Evolutionary conservation across 768 basidiomycete genomes (phyloP).

Genomic region (Boletellus sp.): DNA sequence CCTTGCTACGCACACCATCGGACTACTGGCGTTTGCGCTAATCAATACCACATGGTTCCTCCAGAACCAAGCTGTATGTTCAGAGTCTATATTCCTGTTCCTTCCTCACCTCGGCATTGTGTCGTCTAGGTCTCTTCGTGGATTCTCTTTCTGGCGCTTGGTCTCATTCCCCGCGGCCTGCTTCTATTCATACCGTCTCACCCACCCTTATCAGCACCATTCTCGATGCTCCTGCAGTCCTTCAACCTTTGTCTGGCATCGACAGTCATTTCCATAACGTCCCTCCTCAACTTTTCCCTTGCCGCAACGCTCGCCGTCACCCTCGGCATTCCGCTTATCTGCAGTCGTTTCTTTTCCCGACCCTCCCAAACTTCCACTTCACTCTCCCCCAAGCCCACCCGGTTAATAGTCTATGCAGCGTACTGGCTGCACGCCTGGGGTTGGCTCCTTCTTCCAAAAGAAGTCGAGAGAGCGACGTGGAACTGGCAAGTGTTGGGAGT

Average conservation of each 20-base stretch:
- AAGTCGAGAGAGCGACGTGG: constrained; percentile 54
- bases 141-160: constrained; percentile 28
- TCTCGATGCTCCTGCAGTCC: constrained; percentile 56
- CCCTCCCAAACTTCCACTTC: constrained; percentile 11
- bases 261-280: constrained; percentile 77
- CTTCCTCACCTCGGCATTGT: constrained; percentile 15
- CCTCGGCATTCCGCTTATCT: constrained; percentile 63
- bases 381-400: constrained; percentile 25
- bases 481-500: constrained; percentile 77
- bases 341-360: constrained; percentile 34
- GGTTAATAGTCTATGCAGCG: constrained; percentile 17
- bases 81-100: not conserved
- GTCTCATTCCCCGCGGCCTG: constrained; percentile 32
- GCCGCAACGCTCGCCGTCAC: constrained; percentile 66
- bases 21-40: constrained; percentile 46
- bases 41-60: constrained; percentile 46
- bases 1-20: constrained; percentile 52
- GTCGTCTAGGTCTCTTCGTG: constrained; percentile 28
- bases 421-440: constrained; percentile 53
- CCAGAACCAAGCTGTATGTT: constrained; percentile 39
- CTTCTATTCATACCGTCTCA: constrained; percentile 28
- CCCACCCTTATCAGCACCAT: constrained; percentile 33
- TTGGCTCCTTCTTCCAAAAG: constrained; percentile 50
- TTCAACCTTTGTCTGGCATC: constrained; percentile 82
- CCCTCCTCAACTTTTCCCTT: constrained; percentile 91